Percentiles rank a stretch among this genome's conserved stretches.
Conservation (phyloP, 2,329 filamentous ascomycete species). For the Diaporthe longicolla region DNA sequence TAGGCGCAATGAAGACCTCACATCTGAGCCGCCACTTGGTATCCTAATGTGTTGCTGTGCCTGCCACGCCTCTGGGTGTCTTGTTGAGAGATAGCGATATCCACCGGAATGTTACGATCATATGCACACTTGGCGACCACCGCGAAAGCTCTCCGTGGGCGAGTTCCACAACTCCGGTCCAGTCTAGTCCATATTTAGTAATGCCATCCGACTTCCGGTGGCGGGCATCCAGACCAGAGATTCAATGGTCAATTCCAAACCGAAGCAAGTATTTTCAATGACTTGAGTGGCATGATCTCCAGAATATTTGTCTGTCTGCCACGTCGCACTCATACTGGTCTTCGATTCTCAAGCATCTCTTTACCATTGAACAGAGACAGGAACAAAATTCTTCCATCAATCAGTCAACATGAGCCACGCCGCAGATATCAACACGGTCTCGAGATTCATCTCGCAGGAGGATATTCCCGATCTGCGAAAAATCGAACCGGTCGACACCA, state of each 20-base stretch:
- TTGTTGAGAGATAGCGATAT: neutral
- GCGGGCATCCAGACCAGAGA: neutral
- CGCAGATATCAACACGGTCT: neutral
- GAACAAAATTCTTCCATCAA: neutral
- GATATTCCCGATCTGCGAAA: constrained; percentile 6
- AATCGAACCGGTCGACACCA: neutral
- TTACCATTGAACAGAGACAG: neutral
- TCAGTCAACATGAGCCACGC: neutral
- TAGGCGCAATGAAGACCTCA: neutral
- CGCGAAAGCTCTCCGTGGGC: neutral
- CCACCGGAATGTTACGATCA: neutral
- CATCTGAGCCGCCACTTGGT: neutral
- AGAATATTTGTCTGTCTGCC: accelerated
- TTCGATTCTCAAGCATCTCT: neutral
- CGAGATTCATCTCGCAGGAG: constrained; percentile 14
- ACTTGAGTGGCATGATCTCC: neutral
- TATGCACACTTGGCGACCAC: neutral
- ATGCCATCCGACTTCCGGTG: neutral
- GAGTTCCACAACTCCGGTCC: neutral
- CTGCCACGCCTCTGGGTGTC: no score
- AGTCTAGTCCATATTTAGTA: neutral
- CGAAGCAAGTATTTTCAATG: neutral
- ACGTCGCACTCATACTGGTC: no score
- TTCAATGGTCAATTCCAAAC: neutral
- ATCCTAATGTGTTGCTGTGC: neutral